Conservation (phyloP, 2,329 filamentous ascomycete genomes). For the Fusarium sp. region DNA sequence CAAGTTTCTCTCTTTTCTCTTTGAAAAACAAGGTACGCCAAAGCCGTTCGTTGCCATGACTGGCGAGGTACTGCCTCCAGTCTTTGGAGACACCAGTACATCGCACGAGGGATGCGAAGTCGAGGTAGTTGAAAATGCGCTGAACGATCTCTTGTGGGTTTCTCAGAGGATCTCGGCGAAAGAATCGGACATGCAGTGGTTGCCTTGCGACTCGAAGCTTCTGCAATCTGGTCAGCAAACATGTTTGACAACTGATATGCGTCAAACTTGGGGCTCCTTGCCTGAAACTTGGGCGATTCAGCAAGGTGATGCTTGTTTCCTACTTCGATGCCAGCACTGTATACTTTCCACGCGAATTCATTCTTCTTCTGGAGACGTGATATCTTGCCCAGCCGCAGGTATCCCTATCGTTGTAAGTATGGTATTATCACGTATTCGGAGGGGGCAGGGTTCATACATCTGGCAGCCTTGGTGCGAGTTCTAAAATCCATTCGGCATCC, state of each 20-base stretch:
- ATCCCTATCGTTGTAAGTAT: conserved; percentile 52
- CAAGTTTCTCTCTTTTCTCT: conserved; percentile 36
- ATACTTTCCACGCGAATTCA: conserved; percentile 57
- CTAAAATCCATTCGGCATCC: conserved; percentile 60
- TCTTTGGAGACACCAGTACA: conserved; percentile 53
- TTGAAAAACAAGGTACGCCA: conserved; percentile 53
- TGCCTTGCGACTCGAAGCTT: conserved; percentile 53
- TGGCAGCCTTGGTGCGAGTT: conserved; percentile 57
- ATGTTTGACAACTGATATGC: background rate
- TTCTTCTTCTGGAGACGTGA: conserved; percentile 55
- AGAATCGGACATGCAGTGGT: conserved; percentile 53
- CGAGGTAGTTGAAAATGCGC: conserved; percentile 54
- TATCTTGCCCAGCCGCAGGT: conserved; percentile 59
- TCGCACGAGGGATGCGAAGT: conserved; percentile 51
- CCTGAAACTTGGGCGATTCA: conserved; percentile 53
- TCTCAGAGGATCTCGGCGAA: conserved; percentile 53
- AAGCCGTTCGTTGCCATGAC: conserved; percentile 48
- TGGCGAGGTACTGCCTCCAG: conserved; percentile 51
- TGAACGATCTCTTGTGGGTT: conserved; percentile 56
- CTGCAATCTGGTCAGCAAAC: conserved; percentile 42
- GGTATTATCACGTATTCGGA: background rate
- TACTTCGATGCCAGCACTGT: conserved; percentile 56
- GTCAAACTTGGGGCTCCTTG: conserved; percentile 19
- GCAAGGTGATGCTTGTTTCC: conserved; percentile 47
- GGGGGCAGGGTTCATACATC: conserved; percentile 51